Conservation (phyloP, 257 asterid species). For the Hygrophila difformis region DNA sequence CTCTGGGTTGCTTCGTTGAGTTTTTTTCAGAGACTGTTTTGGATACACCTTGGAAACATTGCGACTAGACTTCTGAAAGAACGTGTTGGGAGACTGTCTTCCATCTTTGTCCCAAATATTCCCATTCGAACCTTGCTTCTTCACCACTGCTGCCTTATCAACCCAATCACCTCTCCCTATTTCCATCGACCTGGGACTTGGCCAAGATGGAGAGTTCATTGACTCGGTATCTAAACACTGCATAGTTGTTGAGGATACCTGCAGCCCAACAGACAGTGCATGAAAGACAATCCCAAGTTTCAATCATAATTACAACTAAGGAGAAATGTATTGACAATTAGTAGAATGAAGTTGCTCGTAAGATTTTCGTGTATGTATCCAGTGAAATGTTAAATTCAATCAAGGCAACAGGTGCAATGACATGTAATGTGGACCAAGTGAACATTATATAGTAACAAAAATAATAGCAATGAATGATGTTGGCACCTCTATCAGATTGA, state of each 20-base stretch:
- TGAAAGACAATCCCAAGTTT: background rate
- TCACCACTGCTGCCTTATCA: conserved; percentile 31
- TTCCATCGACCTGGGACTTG: conserved; percentile 30
- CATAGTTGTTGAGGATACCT: conserved; percentile 37
- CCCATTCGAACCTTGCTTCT: conserved; percentile 21
- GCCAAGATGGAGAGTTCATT: conserved; percentile 37
- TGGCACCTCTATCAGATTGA: too few species aligned
- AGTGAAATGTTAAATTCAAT: too few species aligned
- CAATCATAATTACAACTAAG: background rate
- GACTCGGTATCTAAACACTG: conserved; percentile 50
- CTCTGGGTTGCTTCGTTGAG: conserved; percentile 26
- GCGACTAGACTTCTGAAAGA: background rate
- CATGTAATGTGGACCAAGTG: too few species aligned
- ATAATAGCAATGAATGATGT: too few species aligned
- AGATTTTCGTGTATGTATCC: too few species aligned
- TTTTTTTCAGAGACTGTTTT: conserved; percentile 14
- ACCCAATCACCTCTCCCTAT: conserved; percentile 44
- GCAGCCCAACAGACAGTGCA: conserved; percentile 2
- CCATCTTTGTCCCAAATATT: conserved; percentile 13
- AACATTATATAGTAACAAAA: too few species aligned
- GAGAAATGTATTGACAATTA: background rate
- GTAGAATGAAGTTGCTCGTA: background rate
- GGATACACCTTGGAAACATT: conserved; percentile 20
- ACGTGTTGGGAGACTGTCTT: conserved; percentile 7
- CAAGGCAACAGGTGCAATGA: too few species aligned